These are phyloP conservation scores for Juglanconis oblonga DNA, from an alignment of 2,329 filamentous ascomycete genomes.

Conservation along the genomic window DNA sequence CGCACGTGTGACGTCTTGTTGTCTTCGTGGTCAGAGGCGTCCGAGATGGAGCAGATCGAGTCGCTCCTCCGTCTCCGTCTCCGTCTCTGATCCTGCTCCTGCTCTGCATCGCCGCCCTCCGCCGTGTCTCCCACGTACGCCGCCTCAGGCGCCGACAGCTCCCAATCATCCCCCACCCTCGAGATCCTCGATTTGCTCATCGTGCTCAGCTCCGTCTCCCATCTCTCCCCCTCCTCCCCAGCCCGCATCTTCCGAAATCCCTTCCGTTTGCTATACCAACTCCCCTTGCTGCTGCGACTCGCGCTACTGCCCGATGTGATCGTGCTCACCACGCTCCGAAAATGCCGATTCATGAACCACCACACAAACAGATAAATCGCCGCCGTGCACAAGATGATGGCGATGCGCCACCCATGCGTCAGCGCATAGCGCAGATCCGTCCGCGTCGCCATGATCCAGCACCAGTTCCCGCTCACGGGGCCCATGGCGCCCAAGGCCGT, in stretches of 20 bases:
- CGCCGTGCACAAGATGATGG: conserved; percentile 38
- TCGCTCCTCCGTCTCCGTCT: not conserved
- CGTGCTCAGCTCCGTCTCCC: conserved; percentile 5
- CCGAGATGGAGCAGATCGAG: not conserved
- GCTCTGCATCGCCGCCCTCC: not conserved
- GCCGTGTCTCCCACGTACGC: conserved; percentile 4
- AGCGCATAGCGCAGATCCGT: conserved; percentile 40
- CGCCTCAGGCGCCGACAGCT: conserved; percentile 11
- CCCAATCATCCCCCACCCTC: conserved; percentile 6
- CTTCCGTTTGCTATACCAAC: not conserved
- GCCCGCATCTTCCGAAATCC: conserved; percentile 8
- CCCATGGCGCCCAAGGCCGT: conserved; percentile 29
- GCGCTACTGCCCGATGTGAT: not conserved
- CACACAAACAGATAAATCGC: conserved; percentile 42
- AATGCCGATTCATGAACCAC: conserved; percentile 28
- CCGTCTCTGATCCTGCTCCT: not conserved
- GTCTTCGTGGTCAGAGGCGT: not conserved
- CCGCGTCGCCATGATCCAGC: conserved; percentile 40
- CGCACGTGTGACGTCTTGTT: not conserved
- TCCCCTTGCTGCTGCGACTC: not conserved
- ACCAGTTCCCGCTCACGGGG: conserved; percentile 40
- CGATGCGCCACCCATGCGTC: conserved; percentile 43
- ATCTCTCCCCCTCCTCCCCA: not conserved
- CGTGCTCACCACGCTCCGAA: conserved; percentile 18
- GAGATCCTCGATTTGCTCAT: conserved; percentile 11